Evolutionary conservation across 768 basidiomycete species (phyloP), one percentile per base, ranked within the genome.

Genomic region (Termitomyces sp.): DNA sequence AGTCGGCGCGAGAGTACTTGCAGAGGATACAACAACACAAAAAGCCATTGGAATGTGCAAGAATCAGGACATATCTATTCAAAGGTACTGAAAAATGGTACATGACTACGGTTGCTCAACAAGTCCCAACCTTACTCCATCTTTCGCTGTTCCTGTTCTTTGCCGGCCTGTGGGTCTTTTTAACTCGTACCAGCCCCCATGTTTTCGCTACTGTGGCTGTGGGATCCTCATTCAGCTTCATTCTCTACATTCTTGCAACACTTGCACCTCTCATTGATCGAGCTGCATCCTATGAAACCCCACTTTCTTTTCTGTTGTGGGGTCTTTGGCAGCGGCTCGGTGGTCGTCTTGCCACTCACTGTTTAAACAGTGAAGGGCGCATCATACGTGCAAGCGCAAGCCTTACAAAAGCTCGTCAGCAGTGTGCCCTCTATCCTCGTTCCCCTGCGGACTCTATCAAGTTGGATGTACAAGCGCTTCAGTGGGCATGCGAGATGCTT

Each of bases 81-180:
- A 15, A 55, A 10, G 59, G 59, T 3, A 46, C 5, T 4, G 17
- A 55, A 14, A 60, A 49, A 38, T 60, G 52, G 52, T 40, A 55
- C 15, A 55, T 60, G 36, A 37, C 38, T 9, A 32, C 9, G 1
- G 43, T 55, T 38, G 59, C 55, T 14, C 36, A 56, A 9, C 48
- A 54, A 4, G 47, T 55, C 29, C 59, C 59, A 3, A 55, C 46
- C 6, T 15, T 60, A 6, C 53, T 60, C 14, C 59, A 60, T 34
- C 2, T 49, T 15, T 60, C 53, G 9, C 37, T 55, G 5, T 60
- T 60, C 59, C 59, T 60, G 8, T 60, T 60, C 52, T 54, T 60
- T 36, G 32, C 51, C 15, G 59, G 59, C 14, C 52, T 60, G 12
- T 47, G 36, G n/a, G n/a, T 60, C n/a, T 60, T 53, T 25, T 47